These are phyloP conservation scores for Aspergillus funiculosus DNA, from an alignment of 495 filamentous ascomycete species.

Conservation along the genomic window DNA sequence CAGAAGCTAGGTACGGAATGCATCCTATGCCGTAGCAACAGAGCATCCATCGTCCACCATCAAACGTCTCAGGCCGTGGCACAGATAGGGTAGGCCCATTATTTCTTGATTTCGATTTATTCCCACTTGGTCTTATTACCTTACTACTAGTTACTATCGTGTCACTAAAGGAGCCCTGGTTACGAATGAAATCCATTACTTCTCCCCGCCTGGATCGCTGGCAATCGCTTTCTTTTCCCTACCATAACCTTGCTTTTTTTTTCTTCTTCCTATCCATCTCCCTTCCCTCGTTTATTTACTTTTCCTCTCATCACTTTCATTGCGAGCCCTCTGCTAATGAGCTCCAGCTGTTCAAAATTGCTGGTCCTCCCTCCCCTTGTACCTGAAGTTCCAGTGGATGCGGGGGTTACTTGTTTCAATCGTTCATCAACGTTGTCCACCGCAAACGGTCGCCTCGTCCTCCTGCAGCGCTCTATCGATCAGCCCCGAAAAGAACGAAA, in stretches of 20 bases:
- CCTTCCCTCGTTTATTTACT: constrained; percentile 1
- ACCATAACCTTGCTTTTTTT: constrained; percentile 8
- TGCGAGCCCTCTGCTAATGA: constrained; percentile 7
- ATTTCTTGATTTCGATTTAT: neutral
- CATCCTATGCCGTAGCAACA: too few species aligned
- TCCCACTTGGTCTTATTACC: neutral
- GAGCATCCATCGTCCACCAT: too few species aligned
- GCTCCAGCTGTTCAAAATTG: constrained; percentile 2
- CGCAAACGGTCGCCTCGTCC: constrained; percentile 37
- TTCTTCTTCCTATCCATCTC: constrained; percentile 3
- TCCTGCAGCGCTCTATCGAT: neutral
- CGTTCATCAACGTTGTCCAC: constrained; percentile 26
- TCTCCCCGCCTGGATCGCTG: constrained; percentile 10
- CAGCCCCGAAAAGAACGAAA: constrained; percentile 1
- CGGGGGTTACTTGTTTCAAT: constrained; percentile 17
- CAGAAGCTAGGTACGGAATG: too few species aligned
- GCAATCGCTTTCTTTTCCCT: constrained; percentile 4
- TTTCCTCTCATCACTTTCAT: constrained; percentile 9
- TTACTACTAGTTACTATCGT: neutral
- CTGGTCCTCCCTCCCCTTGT: constrained; percentile 3
- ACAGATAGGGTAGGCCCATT: constrained; percentile 1
- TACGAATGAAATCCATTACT: constrained; percentile 2
- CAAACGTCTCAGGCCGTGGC: neutral
- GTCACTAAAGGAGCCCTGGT: neutral
- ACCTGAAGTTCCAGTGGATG: constrained; percentile 14